Evolutionary conservation across 768 basidiomycete genomes (phyloP), one percentile per base, ranked within the genome.

Genomic region (Trametes coccinea): DNA sequence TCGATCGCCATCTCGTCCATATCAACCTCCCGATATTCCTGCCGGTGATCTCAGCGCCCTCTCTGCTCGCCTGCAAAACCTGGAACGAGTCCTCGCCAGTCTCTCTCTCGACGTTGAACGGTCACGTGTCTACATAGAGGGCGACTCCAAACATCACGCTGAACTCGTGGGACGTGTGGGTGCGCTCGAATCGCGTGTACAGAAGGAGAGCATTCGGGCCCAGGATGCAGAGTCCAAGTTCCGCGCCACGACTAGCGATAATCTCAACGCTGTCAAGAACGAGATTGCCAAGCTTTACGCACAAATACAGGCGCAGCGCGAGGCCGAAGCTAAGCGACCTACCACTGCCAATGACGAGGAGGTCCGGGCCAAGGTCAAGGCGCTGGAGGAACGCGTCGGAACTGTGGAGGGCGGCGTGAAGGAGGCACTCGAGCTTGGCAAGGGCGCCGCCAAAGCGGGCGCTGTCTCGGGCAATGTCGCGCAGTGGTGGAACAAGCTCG

Each of bases 401-500:
- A 71, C 70, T 34, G 77, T 89, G 17, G 89, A 90, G 71, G 82
- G 84, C 33, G 82, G 80, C 2, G 80, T 90, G 51, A 84, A 84
- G 72, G 89, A 92, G 56, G 88, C 88, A 0, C 67, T 92, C n/a
- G 90, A 92, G 53, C 66, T 84, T 3, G 80, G 85, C 10, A 88
- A 83, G 75, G 78, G 72, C 48, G 71, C 75, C 3, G 68, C 69
- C 52, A 79, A 80, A 58, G 75, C 77, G 1, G 73, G 71, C 22
- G 68, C 71, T 4, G 60, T 74, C 5, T 61, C 74, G 3, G 74
- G 76, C 27, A 69, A 75, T 37, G 79, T 75, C 11, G 72, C 79
- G n/a, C 81, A 82, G 4, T 91, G 90, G 90, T 89, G 88, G 88
- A 82, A 79, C 73, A 90, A 88, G 69, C 72, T 86, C 11, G 79